A percentile compares a stretch with the other conserved stretches of the same genome.
Evolutionary conservation across 2,329 filamentous ascomycete genomes (phyloP).

Genomic region (Aphanocladium album): DNA sequence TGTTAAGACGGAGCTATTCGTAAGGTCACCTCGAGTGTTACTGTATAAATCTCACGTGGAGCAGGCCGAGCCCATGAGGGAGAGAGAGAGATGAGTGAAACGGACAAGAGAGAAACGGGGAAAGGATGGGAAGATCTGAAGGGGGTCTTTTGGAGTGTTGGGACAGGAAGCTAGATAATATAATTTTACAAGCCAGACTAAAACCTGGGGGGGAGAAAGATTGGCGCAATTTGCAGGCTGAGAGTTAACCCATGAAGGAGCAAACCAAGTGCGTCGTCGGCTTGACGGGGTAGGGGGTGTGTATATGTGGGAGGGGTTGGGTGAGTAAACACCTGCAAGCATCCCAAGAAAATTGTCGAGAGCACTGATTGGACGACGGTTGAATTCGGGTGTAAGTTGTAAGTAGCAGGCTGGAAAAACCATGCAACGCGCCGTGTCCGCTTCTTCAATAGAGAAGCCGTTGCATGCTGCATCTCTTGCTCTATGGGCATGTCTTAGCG

Average conservation of each 20-base stretch:
- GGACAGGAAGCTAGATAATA: neutral
- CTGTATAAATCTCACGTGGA: neutral
- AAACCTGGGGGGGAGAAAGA: constrained; percentile 2
- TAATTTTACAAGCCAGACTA: constrained; percentile 11
- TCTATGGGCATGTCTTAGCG: neutral
- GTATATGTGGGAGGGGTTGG: neutral
- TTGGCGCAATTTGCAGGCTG: constrained; percentile 14
- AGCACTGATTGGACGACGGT: constrained; percentile 5
- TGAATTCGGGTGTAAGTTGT: neutral
- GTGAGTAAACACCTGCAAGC: neutral
- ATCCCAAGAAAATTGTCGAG: neutral
- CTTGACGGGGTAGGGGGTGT: constrained; percentile 2
- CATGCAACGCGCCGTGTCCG: constrained; percentile 3
- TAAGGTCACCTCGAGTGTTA: neutral
- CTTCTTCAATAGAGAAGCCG: neutral
- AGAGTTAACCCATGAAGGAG: constrained; percentile 9
- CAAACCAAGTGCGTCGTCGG: constrained; percentile 3
- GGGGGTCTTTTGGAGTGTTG: neutral
- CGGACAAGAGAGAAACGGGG: neutral
- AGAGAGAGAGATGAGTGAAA: neutral
- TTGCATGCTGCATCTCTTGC: neutral
- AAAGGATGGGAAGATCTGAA: constrained; percentile 11
- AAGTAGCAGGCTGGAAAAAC: neutral
- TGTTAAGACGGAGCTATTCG: constrained; percentile 10
- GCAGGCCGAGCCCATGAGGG: neutral